Conservation (phyloP, 225 moss, liverwort and hornwort species). For the Antitrichia curtipendula region DNA sequence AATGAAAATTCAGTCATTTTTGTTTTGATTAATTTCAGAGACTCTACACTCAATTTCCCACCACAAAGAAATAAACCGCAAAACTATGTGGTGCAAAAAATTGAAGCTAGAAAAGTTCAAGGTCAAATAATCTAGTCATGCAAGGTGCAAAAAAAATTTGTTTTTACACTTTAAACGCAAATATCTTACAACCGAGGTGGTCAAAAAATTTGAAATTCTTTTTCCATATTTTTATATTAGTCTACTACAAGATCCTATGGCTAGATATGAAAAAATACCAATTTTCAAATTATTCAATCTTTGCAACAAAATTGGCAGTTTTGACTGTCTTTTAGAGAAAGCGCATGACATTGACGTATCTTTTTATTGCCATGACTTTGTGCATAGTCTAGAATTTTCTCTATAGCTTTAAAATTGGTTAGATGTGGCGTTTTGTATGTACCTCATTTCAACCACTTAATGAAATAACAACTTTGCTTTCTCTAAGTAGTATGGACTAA, state of each 20-base stretch:
- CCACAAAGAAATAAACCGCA: too few relatives aligned
- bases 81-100: neutral
- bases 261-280: accelerated
- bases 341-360: too few relatives aligned
- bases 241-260: accelerated
- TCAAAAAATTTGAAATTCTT: neutral
- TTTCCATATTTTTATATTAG: neutral
- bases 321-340: too few relatives aligned
- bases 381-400: too few relatives aligned
- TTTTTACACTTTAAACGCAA: neutral
- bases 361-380: too few relatives aligned
- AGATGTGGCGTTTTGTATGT: too few relatives aligned
- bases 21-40: neutral
- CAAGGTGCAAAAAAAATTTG: neutral
- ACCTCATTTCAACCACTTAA: too few relatives aligned
- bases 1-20: neutral
- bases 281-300: too few relatives aligned
- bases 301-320: too few relatives aligned
- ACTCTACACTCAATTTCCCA: neutral
- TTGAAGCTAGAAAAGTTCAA: neutral
- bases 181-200: neutral
- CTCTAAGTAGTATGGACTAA: too few relatives aligned
- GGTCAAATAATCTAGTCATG: neutral
- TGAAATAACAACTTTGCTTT: too few relatives aligned
- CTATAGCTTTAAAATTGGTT: too few relatives aligned